Base-by-base conservation (phyloP, 2,329 filamentous ascomycete genomes). In the Beauveria bassiana region DNA sequence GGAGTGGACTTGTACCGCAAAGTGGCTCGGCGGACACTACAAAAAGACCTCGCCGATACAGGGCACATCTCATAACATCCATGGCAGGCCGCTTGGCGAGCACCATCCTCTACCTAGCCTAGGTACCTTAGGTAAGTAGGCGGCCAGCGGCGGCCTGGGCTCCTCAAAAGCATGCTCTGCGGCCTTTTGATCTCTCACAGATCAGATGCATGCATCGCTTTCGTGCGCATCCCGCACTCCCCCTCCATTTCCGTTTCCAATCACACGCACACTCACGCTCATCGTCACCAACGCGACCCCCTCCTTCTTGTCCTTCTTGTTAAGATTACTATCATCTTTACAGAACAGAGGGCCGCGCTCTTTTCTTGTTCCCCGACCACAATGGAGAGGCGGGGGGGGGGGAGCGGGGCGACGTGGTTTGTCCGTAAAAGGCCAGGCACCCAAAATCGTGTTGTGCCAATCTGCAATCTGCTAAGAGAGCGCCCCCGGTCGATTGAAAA, bases 121-220 rank as follows among this genome's bases (percentile, higher is more conserved):
- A 22, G 20, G 20, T 22, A 22, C 20, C 20, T 31, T 51, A n/a
- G 24, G 24, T 26, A 26, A 6, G 26, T 26, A 26, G 16, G 24
- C 24, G 47, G 26, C 47, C 26, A 28, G 24, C 26, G 16, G 26
- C 26, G 16, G 47, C 22, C 46, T 5, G 26, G 14, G 12, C 24
- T 50, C 12, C 31, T 34, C 31, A 34, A 16, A 1, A 28, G 26
- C 47, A 9, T 2, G 24, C 47, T 51, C n/a, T 31, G 26, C 47
- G 26, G n/a, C 26, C 47, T 49, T 31, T 40, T 42, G 18, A 56
- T 56, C 53, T 56, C 53, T 34, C 42, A 46, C 26, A 47, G 54
- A 57, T 57, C 43, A 57, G 54, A 57, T 57, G 54, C 54, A 57
- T 38, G 43, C 43, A 57, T 57, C 54, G 43, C 54, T 57, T 57